Percentiles rank a stretch among this genome's conserved stretches.
Evolutionary conservation across 495 filamentous ascomycete genomes (phyloP).

Genomic region (Rusavskia elegans): DNA sequence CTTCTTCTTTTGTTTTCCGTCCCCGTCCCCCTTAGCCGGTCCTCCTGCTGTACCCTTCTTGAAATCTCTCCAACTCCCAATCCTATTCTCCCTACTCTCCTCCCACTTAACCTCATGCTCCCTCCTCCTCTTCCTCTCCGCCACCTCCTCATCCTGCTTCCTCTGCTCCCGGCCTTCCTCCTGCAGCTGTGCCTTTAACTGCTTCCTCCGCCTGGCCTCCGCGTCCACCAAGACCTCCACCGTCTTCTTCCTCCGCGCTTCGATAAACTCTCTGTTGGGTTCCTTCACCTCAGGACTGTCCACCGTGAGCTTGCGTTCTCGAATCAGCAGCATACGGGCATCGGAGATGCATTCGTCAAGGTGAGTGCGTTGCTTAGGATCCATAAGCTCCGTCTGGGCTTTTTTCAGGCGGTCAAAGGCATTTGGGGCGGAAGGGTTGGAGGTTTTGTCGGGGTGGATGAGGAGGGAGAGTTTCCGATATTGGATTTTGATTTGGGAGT

Average conservation of each 20-base stretch:
- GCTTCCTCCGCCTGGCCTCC: slow-evolving; percentile 67
- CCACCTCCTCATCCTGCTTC: slow-evolving; percentile 73
- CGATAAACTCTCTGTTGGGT: slow-evolving; percentile 51
- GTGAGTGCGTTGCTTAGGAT: slow-evolving; percentile 73
- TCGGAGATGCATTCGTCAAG: slow-evolving; percentile 95
- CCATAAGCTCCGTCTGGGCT: slow-evolving; percentile 76
- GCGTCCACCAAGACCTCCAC: slow-evolving; percentile 83
- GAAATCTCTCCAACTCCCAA: slow-evolving; percentile 88
- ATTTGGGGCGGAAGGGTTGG: slow-evolving; percentile 78
- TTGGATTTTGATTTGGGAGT: slow-evolving; percentile 84
- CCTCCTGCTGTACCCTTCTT: slow-evolving; percentile 47
- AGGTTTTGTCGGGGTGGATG: slow-evolving; percentile 97
- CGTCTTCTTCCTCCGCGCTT: slow-evolving; percentile 84
- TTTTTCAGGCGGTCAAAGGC: slow-evolving; percentile 96
- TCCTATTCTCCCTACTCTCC: slow-evolving; percentile 74
- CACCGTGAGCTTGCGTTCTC: slow-evolving; percentile 79
- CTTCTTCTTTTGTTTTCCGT: slow-evolving; percentile 75
- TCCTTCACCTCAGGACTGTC: slow-evolving; percentile 75
- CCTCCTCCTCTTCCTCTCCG: slow-evolving; percentile 77
- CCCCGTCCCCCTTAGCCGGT: slow-evolving; percentile 18
- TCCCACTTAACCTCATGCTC: slow-evolving; percentile 93
- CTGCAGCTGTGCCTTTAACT: slow-evolving; percentile 86
- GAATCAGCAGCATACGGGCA: slow-evolving; percentile 83
- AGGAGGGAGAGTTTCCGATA: slow-evolving; percentile 95
- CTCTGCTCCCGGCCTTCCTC: slow-evolving; percentile 89